phyloP scores from a whole-genome alignment of 2,329 filamentous ascomycete genomes.

The Karstenula rhodostoma region DNA sequence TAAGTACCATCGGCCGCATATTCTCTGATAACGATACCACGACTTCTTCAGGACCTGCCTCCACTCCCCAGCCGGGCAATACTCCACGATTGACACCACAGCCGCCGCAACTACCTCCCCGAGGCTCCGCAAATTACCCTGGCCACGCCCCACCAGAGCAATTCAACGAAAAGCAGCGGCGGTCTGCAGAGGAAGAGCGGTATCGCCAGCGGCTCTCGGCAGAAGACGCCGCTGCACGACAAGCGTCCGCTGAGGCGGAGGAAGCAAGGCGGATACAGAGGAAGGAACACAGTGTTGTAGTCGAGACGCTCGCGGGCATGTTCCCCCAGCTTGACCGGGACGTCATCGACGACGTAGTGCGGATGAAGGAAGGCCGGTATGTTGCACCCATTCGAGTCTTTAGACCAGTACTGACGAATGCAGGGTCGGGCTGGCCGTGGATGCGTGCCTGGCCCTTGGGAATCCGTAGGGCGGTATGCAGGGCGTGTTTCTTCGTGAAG shows the following conservation, averaged over 20 bases:
- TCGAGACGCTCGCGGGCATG: slow-evolving; percentile 95
- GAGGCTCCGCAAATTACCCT: slow-evolving; percentile 47
- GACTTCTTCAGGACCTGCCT: slow-evolving; percentile 42
- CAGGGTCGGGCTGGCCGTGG: slow-evolving; percentile 12
- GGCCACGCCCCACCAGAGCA: slow-evolving; percentile 24
- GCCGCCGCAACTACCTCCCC: slow-evolving; percentile 53
- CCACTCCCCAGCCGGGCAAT: slow-evolving; percentile 57
- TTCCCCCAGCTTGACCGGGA: slow-evolving; percentile 95
- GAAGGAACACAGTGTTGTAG: slow-evolving; percentile 87
- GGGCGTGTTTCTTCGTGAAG: background rate
- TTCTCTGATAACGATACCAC: slow-evolving; percentile 75
- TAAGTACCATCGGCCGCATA: slow-evolving; percentile 92
- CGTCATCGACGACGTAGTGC: slow-evolving; percentile 94
- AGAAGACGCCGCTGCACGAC: slow-evolving; percentile 86
- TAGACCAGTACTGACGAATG: background rate
- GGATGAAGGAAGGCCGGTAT: slow-evolving; percentile 92
- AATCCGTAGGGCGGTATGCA: slow-evolving; percentile 1
- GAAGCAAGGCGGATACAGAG: slow-evolving; percentile 84
- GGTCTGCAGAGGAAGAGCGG: slow-evolving; percentile 38
- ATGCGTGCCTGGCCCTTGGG: slow-evolving; percentile 8
- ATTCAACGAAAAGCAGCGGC: slow-evolving; percentile 27
- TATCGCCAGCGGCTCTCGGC: slow-evolving; percentile 63
- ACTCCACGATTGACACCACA: slow-evolving; percentile 61
- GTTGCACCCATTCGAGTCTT: slow-evolving; percentile 47
- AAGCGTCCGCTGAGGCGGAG: slow-evolving; percentile 88